phyloP scores from a whole-genome alignment of 306 rosid species.

The Vachellia pachyceras region DNA sequence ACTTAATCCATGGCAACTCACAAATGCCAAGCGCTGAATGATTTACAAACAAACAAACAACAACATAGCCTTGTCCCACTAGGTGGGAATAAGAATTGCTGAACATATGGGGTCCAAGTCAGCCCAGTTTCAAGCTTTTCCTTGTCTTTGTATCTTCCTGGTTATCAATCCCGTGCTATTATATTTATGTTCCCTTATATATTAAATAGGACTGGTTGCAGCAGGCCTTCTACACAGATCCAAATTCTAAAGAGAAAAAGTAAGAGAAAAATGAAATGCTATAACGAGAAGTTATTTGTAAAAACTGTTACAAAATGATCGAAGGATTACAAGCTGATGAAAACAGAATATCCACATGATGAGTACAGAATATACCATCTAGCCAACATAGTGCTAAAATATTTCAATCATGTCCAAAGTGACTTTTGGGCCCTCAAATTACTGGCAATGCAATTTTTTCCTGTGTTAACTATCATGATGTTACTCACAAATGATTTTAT shows the following conservation, averaged over 20 bases:
- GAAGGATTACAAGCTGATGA: background rate
- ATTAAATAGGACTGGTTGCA: background rate
- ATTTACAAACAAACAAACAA: too few species aligned
- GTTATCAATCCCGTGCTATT: background rate
- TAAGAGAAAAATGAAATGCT: background rate
- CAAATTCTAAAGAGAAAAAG: background rate
- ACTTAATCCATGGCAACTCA: background rate
- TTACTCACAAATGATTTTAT: conserved; percentile 38
- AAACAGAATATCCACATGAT: background rate
- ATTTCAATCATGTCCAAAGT: background rate
- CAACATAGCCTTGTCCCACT: too few species aligned
- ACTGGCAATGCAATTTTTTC: background rate
- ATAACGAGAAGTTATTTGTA: background rate
- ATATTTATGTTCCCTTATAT: background rate
- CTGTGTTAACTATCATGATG: conserved; percentile 17
- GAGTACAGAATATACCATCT: background rate
- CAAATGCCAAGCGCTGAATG: background rate
- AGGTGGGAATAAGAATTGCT: too few species aligned
- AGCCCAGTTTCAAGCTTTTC: background rate
- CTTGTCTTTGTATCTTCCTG: background rate
- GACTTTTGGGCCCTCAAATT: background rate
- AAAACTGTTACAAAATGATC: too few species aligned
- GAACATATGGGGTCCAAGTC: too few species aligned
- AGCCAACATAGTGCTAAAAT: background rate
- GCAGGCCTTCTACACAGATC: background rate